Conservation (phyloP, 371 early-diverging fungal species). For the Rhizomucor miehei region DNA sequence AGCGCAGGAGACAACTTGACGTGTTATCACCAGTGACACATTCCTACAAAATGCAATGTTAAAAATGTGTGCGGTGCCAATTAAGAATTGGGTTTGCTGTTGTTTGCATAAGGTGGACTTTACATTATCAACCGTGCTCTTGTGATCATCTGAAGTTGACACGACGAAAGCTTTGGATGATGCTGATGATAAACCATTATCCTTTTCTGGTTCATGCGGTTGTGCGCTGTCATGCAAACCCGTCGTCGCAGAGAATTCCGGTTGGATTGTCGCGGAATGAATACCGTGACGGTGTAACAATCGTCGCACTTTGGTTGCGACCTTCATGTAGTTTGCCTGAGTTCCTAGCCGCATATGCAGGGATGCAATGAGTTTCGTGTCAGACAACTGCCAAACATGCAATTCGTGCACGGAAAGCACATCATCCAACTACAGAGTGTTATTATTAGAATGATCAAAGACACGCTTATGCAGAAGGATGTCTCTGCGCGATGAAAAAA, state of each 20-base stretch:
- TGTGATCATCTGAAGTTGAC: neutral
- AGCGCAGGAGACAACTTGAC: slow-evolving; percentile 21
- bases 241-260: slow-evolving; percentile 59
- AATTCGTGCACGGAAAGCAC: slow-evolving; percentile 85
- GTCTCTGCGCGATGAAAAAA: neutral
- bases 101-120: too few species aligned
- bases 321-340: slow-evolving; percentile 53
- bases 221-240: neutral
- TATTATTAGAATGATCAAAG: neutral
- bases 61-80: too few species aligned
- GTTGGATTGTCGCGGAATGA: slow-evolving; percentile 89
- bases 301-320: slow-evolving; percentile 68
- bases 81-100: too few species aligned
- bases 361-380: slow-evolving; percentile 80
- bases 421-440: slow-evolving; percentile 42
- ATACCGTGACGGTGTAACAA: slow-evolving; percentile 78
- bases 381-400: slow-evolving; percentile 93
- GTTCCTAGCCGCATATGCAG: slow-evolving; percentile 76
- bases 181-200: neutral
- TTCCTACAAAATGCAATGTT: neutral
- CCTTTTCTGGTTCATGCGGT: neutral
- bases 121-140: neutral
- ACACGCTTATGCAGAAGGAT: neutral
- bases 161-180: neutral
- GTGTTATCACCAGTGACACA: slow-evolving; percentile 2